These are phyloP conservation scores for Actinomucor elegans DNA, from an alignment of 371 early-diverging fungal species.

Conservation along the genomic window DNA sequence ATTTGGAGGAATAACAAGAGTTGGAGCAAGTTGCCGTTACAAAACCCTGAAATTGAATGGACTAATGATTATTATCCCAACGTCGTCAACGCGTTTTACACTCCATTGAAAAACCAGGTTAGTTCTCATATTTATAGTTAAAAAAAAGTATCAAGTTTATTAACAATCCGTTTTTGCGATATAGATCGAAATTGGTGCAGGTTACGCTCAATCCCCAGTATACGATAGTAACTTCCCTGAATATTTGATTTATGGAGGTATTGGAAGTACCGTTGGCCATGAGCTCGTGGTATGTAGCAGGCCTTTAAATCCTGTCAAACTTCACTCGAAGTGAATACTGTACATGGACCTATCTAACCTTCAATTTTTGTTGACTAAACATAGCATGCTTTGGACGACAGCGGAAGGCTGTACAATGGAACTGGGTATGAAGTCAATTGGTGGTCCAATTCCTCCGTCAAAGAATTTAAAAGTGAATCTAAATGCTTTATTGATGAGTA, in stretches of 20 bases:
- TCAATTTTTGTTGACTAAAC: not conserved
- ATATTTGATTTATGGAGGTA: constrained; percentile 53
- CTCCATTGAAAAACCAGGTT: constrained; percentile 29
- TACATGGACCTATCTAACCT: too few species aligned
- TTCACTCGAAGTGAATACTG: too few species aligned
- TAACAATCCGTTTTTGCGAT: too few species aligned
- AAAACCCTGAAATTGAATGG: not conserved
- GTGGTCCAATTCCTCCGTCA: constrained; percentile 56
- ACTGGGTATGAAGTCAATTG: constrained; percentile 45
- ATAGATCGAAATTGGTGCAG: constrained; percentile 57
- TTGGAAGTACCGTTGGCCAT: constrained; percentile 57
- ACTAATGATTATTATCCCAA: constrained; percentile 44
- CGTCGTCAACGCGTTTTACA: constrained; percentile 57
- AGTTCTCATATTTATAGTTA: too few species aligned
- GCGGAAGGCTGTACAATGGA: constrained; percentile 53
- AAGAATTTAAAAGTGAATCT: constrained; percentile 44
- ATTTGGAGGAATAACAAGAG: not conserved
- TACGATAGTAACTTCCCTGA: constrained; percentile 37
- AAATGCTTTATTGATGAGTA: constrained; percentile 68
- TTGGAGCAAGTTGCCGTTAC: not conserved
- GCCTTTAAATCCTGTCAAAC: too few species aligned
- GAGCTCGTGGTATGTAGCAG: constrained; percentile 55
- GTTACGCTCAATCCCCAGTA: constrained; percentile 50
- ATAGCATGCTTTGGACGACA: constrained; percentile 44
- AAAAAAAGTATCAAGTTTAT: not conserved